Conservation (phyloP, 495 filamentous ascomycete species). For the Rhypophila decipiens region DNA sequence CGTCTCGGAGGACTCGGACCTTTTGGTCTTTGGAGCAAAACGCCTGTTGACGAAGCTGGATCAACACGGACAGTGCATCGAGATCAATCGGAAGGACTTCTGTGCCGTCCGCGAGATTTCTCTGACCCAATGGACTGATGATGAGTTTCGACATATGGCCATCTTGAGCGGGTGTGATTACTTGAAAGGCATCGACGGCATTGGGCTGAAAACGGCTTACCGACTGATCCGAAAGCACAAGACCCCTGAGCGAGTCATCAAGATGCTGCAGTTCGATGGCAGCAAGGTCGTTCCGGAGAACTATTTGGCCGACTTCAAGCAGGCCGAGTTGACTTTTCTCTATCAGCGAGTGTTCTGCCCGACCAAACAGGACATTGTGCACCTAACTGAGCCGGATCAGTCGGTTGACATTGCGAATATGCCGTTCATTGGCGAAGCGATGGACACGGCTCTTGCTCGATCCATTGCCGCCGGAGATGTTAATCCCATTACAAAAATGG, state of each 20-base stretch:
- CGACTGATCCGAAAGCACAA: conserved; percentile 84
- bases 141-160: conserved; percentile 89
- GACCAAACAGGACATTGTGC: conserved; percentile 58
- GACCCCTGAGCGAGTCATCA: conserved; percentile 73
- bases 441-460: conserved; percentile 61
- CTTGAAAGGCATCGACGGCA: conserved; percentile 67
- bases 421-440: conserved; percentile 69
- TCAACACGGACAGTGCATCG: conserved; percentile 84
- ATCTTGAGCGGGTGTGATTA: conserved; percentile 99
- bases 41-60: conserved; percentile 90
- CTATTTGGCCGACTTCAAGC: conserved; percentile 71
- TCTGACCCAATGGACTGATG: conserved; percentile 84
- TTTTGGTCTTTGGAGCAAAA: conserved; percentile 91
- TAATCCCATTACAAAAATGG: conserved; percentile 80
- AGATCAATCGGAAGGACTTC: conserved; percentile 84
- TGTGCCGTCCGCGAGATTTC: conserved; percentile 81
- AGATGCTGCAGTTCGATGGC: conserved; percentile 79
- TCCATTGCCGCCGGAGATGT: conserved; percentile 79
- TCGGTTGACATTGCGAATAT: conserved; percentile 58
- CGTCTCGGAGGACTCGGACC: conserved; percentile 93
- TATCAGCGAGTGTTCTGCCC: conserved; percentile 94
- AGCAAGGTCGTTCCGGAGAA: conserved; percentile 69
- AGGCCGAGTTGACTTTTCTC: conserved; percentile 87
- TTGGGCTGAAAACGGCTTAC: conserved; percentile 93
- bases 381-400: conserved; percentile 57